A percentile compares a stretch with the other conserved stretches of the same genome.
phyloP scores from a whole-genome alignment of 148 eudicot genomes.

The Cornus suecica region DNA sequence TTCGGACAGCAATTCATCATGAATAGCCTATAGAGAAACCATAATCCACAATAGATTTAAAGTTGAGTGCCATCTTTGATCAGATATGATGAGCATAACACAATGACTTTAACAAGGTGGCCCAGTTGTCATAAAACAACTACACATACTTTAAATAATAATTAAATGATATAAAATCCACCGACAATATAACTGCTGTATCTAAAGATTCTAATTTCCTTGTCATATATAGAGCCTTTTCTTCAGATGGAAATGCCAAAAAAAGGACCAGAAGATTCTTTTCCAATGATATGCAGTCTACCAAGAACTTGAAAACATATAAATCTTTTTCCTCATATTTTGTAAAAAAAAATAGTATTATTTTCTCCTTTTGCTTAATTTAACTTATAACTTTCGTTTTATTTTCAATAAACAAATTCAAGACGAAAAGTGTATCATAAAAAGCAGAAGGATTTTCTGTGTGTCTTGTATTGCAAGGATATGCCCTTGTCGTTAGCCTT shows the following conservation, averaged over 20 bases:
- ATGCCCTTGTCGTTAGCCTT: no score
- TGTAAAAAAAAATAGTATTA: background rate
- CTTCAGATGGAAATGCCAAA: background rate
- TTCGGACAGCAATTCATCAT: conserved; percentile 65
- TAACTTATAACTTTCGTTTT: background rate
- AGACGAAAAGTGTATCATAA: background rate
- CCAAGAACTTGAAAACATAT: background rate
- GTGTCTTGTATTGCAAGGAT: no score
- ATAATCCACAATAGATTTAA: background rate
- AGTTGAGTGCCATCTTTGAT: background rate
- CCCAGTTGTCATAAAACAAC: background rate
- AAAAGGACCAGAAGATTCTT: background rate
- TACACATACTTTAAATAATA: background rate
- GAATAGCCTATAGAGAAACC: conserved; percentile 51
- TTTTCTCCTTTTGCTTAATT: background rate
- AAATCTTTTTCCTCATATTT: background rate
- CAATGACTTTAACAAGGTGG: background rate
- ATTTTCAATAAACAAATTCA: no score
- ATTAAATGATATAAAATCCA: background rate
- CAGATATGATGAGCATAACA: conserved; percentile 3
- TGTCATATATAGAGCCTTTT: background rate
- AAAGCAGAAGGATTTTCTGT: background rate
- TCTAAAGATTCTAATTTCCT: background rate
- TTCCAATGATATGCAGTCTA: background rate
- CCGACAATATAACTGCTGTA: background rate